Percentiles rank a stretch among this genome's conserved stretches.
Conservation (phyloP, 2,329 filamentous ascomycete genomes). For the Ramularia endophylla region DNA sequence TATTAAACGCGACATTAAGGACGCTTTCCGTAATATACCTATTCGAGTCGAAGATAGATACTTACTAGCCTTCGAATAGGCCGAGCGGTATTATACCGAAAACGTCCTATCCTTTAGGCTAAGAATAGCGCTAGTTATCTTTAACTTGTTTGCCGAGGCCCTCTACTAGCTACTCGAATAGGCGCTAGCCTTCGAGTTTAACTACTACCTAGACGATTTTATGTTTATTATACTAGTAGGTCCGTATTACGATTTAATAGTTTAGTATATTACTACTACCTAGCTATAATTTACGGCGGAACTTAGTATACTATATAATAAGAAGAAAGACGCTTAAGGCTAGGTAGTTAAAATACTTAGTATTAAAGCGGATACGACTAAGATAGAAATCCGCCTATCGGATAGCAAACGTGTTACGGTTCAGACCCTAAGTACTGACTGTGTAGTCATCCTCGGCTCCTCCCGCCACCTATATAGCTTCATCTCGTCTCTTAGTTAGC, state of each 20-base stretch:
- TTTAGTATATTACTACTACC: not conserved
- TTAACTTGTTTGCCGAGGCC: slow-evolving; percentile 1
- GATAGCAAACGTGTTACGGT: too few relatives aligned
- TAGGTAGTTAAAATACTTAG: not conserved
- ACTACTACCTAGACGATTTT: slow-evolving; percentile 5
- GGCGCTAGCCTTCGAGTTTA: not conserved
- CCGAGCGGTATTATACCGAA: not conserved
- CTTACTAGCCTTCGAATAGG: not conserved
- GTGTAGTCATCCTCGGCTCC: too few relatives aligned
- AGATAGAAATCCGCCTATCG: not conserved
- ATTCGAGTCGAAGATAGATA: not conserved
- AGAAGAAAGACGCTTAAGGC: not conserved
- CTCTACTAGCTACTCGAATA: slow-evolving; percentile 1
- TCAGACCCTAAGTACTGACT: too few relatives aligned
- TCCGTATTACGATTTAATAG: not conserved
- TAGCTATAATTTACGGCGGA: not conserved
- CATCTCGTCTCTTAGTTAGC: too few relatives aligned
- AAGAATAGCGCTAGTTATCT: not conserved
- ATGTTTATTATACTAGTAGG: too few relatives aligned
- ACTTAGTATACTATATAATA: not conserved
- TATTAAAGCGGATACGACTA: not conserved
- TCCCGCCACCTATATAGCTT: too few relatives aligned
- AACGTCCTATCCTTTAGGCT: not conserved
- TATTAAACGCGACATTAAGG: not conserved
- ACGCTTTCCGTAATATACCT: not conserved